Conservation (phyloP, 2,329 filamentous ascomycete genomes). For the Trichoderma lentiforme region DNA sequence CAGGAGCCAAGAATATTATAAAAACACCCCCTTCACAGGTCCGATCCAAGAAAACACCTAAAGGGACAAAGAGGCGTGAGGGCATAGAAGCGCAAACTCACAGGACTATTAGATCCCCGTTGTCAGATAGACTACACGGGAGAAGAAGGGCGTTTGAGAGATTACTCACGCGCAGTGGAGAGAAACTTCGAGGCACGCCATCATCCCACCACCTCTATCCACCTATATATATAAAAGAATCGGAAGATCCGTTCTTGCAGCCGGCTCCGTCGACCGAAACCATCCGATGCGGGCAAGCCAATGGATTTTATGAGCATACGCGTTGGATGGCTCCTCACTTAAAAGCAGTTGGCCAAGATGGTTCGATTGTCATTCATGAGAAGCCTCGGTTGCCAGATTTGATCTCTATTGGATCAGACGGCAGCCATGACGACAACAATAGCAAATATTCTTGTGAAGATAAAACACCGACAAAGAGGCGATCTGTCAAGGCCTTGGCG, state of each 20-base stretch:
- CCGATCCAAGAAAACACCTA: neutral
- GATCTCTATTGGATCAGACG: neutral
- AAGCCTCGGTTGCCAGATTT: neutral
- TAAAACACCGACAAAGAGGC: slow-evolving; percentile 26
- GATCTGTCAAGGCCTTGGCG: slow-evolving; percentile 48
- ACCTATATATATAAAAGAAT: neutral
- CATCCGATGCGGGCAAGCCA: neutral
- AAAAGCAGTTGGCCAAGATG: neutral
- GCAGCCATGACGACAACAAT: neutral
- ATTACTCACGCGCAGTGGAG: neutral
- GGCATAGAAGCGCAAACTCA: neutral
- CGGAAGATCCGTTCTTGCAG: neutral
- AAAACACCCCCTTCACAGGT: neutral
- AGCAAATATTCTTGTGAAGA: slow-evolving; percentile 6
- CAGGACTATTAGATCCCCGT: neutral
- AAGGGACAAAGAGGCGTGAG: neutral
- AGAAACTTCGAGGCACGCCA: neutral
- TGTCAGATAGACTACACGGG: neutral
- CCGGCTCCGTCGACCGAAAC: neutral
- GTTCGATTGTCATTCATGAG: neutral
- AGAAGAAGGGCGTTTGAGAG: neutral
- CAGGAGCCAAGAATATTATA: neutral
- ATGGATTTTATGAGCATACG: neutral
- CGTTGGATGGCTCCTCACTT: neutral
- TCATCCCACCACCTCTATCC: neutral